These are phyloP conservation scores for Fusarium xyrophilum DNA, from an alignment of 2,329 filamentous ascomycete genomes.

Conservation along the genomic window DNA sequence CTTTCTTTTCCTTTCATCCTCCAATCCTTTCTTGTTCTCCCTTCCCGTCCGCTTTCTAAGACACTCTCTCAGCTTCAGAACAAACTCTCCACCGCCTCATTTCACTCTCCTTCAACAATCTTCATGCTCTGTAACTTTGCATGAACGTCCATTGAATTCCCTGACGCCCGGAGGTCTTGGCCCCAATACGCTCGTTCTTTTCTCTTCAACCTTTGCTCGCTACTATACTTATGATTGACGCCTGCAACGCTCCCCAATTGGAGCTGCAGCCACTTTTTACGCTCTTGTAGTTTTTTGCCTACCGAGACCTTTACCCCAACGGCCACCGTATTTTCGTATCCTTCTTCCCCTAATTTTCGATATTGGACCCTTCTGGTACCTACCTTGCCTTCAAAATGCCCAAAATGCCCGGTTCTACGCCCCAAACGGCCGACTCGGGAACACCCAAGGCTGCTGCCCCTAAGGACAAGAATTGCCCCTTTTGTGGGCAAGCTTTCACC, in stretches of 20 bases:
- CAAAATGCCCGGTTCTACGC: slow-evolving; percentile 46
- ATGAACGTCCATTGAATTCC: slow-evolving; percentile 9
- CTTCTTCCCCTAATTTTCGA: slow-evolving; percentile 5
- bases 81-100: background rate
- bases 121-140: slow-evolving; percentile 9
- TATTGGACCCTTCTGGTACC: slow-evolving; percentile 10
- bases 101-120: background rate
- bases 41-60: slow-evolving; percentile 22
- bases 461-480: slow-evolving; percentile 90
- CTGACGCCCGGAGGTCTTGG: slow-evolving; percentile 35
- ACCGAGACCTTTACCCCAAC: slow-evolving; percentile 18
- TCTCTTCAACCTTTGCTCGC: slow-evolving; percentile 34
- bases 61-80: slow-evolving; percentile 2
- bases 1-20: slow-evolving; percentile 16
- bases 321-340: slow-evolving; percentile 17
- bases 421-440: slow-evolving; percentile 48
- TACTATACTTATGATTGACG: slow-evolving; percentile 45
- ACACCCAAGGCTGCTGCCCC: slow-evolving; percentile 55
- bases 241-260: slow-evolving; percentile 40
- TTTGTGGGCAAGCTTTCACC: slow-evolving; percentile 88
- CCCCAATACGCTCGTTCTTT: slow-evolving; percentile 43
- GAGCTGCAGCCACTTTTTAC: slow-evolving; percentile 37
- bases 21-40: slow-evolving; percentile 5
- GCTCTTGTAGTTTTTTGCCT: slow-evolving; percentile 24
- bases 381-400: slow-evolving; percentile 41